Evolutionary conservation across 768 basidiomycete species (phyloP), one percentile per base, ranked within the genome.

Genomic region (Mycena venus): DNA sequence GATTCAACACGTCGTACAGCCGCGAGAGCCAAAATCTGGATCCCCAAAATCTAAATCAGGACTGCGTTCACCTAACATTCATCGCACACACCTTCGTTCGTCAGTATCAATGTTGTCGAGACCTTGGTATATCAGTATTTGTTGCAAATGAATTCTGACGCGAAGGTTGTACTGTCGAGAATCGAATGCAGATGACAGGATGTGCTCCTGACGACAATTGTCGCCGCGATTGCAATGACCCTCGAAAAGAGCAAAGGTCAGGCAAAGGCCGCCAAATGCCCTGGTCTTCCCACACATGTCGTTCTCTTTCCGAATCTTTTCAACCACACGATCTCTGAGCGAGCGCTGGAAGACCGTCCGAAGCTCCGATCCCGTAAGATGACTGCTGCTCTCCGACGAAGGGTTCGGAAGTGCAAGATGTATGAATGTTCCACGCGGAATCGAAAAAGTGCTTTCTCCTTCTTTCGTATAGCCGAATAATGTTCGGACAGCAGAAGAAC

Each of bases 1-100:
- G 92, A 68, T 87, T 84, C 11, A 92, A 51, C 1, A 86, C 84
- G 19, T 88, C 87, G 67, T 91, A 88, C 0, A 93, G 80, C 31
- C 82, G 83, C 4, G 75, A 76, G 12, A 91, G 80, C 88, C 89
- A 90, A 53, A 79, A 80, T 64, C 90, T n/a, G n/a, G n/a, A n/a
- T n/a, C n/a, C n/a, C 88, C 89, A 90, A 53, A 79, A 80, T 64
- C 90, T 91, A 68, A 9, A 40, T 32, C 15, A 56, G 53, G 14
- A 51, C 49, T 7, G 10, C 4, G 9, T 36, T 29, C 36, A 9
- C 10, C 7, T 12, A 32, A 25, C 17, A 40, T 38, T 19, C 27
- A 67, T 12, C 14, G 9, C 21, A 60, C 75, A 14, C 75, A 80
- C 82, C 79, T 73, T 65, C 81, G 79, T 60, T 66, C 58, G 66